These are phyloP conservation scores for Decorospora gaudefroyi DNA, from an alignment of 2,329 filamentous ascomycete species.

Conservation along the genomic window DNA sequence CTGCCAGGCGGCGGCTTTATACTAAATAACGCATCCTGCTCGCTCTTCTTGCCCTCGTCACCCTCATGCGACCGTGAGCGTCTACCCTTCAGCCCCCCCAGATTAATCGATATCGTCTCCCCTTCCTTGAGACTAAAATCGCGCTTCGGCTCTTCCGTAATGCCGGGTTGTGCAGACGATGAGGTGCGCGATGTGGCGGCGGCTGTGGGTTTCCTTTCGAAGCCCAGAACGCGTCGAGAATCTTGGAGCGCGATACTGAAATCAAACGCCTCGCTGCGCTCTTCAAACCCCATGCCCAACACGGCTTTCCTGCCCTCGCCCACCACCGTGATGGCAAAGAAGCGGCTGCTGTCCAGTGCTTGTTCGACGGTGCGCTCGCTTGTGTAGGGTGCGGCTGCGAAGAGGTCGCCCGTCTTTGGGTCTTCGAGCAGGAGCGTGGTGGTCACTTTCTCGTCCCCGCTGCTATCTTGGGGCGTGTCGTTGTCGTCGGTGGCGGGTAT, in stretches of 20 bases:
- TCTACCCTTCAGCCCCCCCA: slow-evolving; percentile 62
- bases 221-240: slow-evolving; percentile 69
- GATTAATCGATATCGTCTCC: slow-evolving; percentile 83
- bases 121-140: slow-evolving; percentile 89
- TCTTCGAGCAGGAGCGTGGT: slow-evolving; percentile 82
- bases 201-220: slow-evolving; percentile 53
- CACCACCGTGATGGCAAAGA: slow-evolving; percentile 82
- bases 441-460: slow-evolving; percentile 62
- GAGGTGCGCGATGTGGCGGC: slow-evolving; percentile 2
- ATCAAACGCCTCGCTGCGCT: slow-evolving; percentile 83
- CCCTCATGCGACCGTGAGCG: slow-evolving; percentile 45
- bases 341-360: slow-evolving; percentile 76
- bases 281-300: slow-evolving; percentile 84
- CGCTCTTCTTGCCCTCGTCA: slow-evolving; percentile 39
- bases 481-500: slow-evolving; percentile 48
- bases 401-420: slow-evolving; percentile 70
- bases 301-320: slow-evolving; percentile 77
- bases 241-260: slow-evolving; percentile 81
- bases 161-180: slow-evolving; percentile 7
- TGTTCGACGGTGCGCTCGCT: slow-evolving; percentile 69
- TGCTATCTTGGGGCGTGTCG: slow-evolving; percentile 36
- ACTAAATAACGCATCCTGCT: slow-evolving; percentile 65
- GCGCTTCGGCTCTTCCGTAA: slow-evolving; percentile 60
- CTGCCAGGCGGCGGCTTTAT: slow-evolving; percentile 69
- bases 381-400: slow-evolving; percentile 82